Evolutionary conservation across 2,329 filamentous ascomycete species (phyloP), one percentile per base, ranked within the genome.

Genomic region (Cercospora sp.): DNA sequence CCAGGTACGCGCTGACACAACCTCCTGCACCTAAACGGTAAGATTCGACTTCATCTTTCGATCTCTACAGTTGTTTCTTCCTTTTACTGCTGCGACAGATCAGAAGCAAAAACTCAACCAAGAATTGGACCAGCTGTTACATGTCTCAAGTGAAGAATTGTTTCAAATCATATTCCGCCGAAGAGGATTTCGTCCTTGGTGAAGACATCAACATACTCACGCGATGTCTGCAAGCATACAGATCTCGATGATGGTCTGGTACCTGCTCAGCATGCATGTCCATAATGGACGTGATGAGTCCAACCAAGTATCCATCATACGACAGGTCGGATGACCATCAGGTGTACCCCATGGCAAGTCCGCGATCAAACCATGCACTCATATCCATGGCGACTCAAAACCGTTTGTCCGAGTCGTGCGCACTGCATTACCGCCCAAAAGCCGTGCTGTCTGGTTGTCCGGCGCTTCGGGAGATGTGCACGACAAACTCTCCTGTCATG

Each of bases 401-500:
- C 16, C 42, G 36, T 26, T 61, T 48, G 16, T 30, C 42, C 59
- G 57, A 60, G 57, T 60, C 57, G 57, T 60, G n/a, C 18, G 23
- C 59, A 28, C 23, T 61, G 59, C 59, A 48, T 61, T 61, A 40
- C 59, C 59, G 59, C 59, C 59, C 59, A 61, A 61, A 23, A 45
- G 59, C 59, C 59, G 59, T 36, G 58, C 59, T 61, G 59, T 61
- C 59, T 61, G 59, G 59, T 30, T 48, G 59, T 45, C 20, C 59
- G 36, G 59, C 33, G 16, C 45, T 18, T 61, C 59, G 59, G 59
- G 33, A 61, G 33, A 61, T 61, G 59, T 42, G 59, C 59, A 26
- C 10, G 23, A n/a, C 59, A 20, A 48, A 61, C 59, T 42, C 42
- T 26, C 33, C 16, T 60, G 45, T 51, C 45, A 51, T 51, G 45